Evolutionary conservation across 495 filamentous ascomycete genomes (phyloP), one percentile per base, ranked within the genome.

Genomic region (Aspergillus egyptiacus): DNA sequence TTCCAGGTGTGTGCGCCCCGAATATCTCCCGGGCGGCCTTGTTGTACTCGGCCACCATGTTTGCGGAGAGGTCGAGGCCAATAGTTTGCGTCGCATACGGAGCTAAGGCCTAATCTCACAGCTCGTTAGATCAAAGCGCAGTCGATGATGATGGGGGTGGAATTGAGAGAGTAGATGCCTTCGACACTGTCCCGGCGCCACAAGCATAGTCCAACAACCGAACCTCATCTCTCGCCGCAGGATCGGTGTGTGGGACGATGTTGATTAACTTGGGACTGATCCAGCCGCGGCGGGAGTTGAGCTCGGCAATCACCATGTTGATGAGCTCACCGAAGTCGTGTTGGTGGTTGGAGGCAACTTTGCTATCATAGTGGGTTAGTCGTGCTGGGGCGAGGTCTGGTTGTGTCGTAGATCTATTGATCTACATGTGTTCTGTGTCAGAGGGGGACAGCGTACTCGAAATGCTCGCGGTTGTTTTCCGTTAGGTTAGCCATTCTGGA

Each of bases 311-410:
- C 5, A 20, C 27, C 9, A 27, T 22, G 15, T 30, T 10, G 18
- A 43, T 43, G 25, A 43, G 40, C 15, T 43, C 40, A 15, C 40
- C 40, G n/a, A 43, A 32, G 27, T 43, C 40, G 14, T 15, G 20
- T 43, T 31, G 27, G 25, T 31, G 40, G 24, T 9, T 43, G 10
- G 40, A n/a, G 14, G 40, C 40, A 15, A 43, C 40, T 43, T 43
- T 32, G 15, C 27, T 43, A 14, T 6, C n/a, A n/a, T n/a, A n/a
- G n/a, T n/a, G n/a, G 37, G 9, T 25, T 25, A 4, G 19, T 25
- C 8, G 9, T 8, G 5, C n/a, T 33, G 25, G 25, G 25, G 25
- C 10, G 25, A 28, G 25, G 25, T n/a, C n/a, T n/a, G n/a, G 10
- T 28, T 28, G 5, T 5, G 25, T 5, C 5, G 25, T 28, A 28